Evolutionary conservation across 352 stramenopile genomes (phyloP).

Genomic region (Globisporangium cylindrosporum): DNA sequence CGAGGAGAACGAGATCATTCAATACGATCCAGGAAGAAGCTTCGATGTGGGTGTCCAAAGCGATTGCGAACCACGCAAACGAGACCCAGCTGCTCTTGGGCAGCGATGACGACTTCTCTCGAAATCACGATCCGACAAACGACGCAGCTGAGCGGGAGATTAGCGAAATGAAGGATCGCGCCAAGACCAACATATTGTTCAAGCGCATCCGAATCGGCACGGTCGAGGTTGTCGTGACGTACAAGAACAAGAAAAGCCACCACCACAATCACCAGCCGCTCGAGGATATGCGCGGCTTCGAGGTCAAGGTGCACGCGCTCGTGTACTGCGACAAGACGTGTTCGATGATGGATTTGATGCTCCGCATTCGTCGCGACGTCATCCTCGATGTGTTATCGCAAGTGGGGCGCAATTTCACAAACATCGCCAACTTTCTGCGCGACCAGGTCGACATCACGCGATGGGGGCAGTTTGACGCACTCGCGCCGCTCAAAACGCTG

Average conservation of each 20-base stretch:
- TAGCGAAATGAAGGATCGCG: conserved; percentile 41
- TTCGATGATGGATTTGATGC: conserved; percentile 62
- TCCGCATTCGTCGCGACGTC: conserved; percentile 77
- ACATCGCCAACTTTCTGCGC: conserved; percentile 79
- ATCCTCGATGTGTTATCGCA: conserved; percentile 82
- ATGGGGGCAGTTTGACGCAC: conserved; percentile 62
- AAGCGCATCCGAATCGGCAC: conserved; percentile 78
- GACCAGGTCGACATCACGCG: conserved; percentile 74
- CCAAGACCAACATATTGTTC: conserved; percentile 65
- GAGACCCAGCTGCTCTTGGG: conserved; percentile 25
- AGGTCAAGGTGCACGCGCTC: conserved; percentile 82
- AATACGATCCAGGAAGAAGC: conserved; percentile 37
- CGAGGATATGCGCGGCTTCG: conserved; percentile 84
- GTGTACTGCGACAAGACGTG: conserved; percentile 88
- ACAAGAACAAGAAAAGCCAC: conserved; percentile 70
- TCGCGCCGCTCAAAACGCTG: conserved; percentile 59
- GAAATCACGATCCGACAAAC: background rate
- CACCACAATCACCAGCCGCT: conserved; percentile 40
- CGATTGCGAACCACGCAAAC: conserved; percentile 22
- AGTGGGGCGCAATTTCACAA: conserved; percentile 84
- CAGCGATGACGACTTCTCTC: background rate
- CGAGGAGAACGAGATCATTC: conserved; percentile 13
- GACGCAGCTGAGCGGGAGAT: conserved; percentile 21
- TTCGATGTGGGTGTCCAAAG: conserved; percentile 34
- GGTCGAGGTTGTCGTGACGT: conserved; percentile 74